phyloP scores from a whole-genome alignment of 2,329 filamentous ascomycete species.

The Apiospora aurea region DNA sequence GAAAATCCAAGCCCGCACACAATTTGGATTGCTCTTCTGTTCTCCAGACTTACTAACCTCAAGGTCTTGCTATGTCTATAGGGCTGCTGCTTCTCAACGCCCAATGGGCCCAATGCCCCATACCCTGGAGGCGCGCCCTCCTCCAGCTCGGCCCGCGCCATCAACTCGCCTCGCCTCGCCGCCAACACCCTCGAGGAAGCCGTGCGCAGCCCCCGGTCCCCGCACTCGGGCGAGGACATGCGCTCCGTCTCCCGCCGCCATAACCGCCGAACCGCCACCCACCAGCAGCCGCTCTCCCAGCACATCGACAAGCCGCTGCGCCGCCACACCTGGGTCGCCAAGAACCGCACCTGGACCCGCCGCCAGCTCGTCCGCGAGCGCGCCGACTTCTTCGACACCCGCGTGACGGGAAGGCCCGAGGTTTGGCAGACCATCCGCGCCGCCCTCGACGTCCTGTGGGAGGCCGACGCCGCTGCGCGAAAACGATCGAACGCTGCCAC shows the following conservation, averaged over 20 bases:
- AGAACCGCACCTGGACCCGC: slow-evolving; percentile 73
- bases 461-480: slow-evolving; percentile 47
- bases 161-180: slow-evolving; percentile 50
- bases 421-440: slow-evolving; percentile 80
- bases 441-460: slow-evolving; percentile 73
- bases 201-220: slow-evolving; percentile 30
- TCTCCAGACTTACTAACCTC: background rate
- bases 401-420: slow-evolving; percentile 78
- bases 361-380: slow-evolving; percentile 73
- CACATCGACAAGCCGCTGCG: slow-evolving; percentile 76
- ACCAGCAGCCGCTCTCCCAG: slow-evolving; percentile 57
- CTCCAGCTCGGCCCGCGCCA: slow-evolving; percentile 60
- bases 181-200: slow-evolving; percentile 30
- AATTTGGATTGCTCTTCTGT: background rate
- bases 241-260: slow-evolving; percentile 32
- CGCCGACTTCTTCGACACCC: slow-evolving; percentile 87
- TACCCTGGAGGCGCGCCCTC: slow-evolving; percentile 56
- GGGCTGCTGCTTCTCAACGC: slow-evolving; percentile 66
- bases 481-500: slow-evolving; percentile 27
- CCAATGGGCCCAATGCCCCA: slow-evolving; percentile 59
- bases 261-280: slow-evolving; percentile 38
- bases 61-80: slow-evolving; percentile 34
- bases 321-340: slow-evolving; percentile 70
- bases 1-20: background rate
- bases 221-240: slow-evolving; percentile 28